Evolutionary conservation across 2,329 filamentous ascomycete genomes (phyloP).

Genomic region (Plectosphaerella sp.): DNA sequence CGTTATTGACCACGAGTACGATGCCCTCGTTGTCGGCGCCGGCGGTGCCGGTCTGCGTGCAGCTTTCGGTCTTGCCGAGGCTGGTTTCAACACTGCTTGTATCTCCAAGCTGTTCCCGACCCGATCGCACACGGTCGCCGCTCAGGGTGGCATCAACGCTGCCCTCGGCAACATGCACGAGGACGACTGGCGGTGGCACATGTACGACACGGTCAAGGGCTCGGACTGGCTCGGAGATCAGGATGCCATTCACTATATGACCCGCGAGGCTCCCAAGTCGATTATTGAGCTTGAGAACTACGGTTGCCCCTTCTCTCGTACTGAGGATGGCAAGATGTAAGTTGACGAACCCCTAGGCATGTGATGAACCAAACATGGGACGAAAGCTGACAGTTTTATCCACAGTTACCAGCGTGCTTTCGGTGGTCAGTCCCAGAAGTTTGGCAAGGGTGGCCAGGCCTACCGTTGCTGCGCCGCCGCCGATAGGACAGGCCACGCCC

Average conservation of each 20-base stretch:
- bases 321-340: slow-evolving; percentile 91
- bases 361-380: no score
- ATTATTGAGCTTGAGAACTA: slow-evolving; percentile 97
- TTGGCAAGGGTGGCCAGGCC: slow-evolving; percentile 93
- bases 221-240: slow-evolving; percentile 97
- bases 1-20: slow-evolving; percentile 97
- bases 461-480: slow-evolving; percentile 96
- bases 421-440: slow-evolving; percentile 94
- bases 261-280: slow-evolving; percentile 83
- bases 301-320: slow-evolving; percentile 94
- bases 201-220: slow-evolving; percentile 98
- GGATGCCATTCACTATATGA: slow-evolving; percentile 99
- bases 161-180: slow-evolving; percentile 94
- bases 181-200: slow-evolving; percentile 98
- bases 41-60: slow-evolving; percentile 78
- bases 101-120: slow-evolving; percentile 86
- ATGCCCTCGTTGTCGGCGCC: slow-evolving; percentile 89
- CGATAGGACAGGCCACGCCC: slow-evolving; percentile 93
- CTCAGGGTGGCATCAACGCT: slow-evolving; percentile 81
- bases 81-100: slow-evolving; percentile 85
- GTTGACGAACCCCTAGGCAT: slow-evolving; percentile 21
- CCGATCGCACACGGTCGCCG: slow-evolving; percentile 78
- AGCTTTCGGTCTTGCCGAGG: slow-evolving; percentile 81
- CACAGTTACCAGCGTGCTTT: slow-evolving; percentile 92
- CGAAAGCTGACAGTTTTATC: slow-evolving; percentile 13